Evolutionary conservation across 768 basidiomycete genomes (phyloP).

Genomic region (Gloeostereum incarnatum): DNA sequence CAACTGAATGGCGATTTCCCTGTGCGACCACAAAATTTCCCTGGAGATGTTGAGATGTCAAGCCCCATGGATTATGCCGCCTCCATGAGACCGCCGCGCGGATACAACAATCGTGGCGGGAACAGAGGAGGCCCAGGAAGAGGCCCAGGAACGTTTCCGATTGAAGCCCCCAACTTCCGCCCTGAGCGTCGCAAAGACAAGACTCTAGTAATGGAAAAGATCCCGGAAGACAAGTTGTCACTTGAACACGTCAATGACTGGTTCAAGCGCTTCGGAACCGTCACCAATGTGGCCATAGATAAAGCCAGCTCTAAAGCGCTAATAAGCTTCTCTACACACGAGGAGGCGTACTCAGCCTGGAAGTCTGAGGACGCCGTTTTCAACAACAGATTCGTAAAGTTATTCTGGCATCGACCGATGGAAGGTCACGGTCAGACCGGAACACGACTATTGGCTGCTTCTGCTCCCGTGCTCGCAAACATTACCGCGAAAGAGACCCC

Average conservation of each 20-base stretch:
- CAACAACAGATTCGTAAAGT: slow-evolving; percentile 87
- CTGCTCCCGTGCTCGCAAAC: slow-evolving; percentile 67
- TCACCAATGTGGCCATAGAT: slow-evolving; percentile 90
- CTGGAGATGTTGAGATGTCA: slow-evolving; percentile 21
- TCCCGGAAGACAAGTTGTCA: slow-evolving; percentile 75
- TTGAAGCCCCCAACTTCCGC: slow-evolving; percentile 57
- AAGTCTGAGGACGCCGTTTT: slow-evolving; percentile 94
- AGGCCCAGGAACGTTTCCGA: slow-evolving; percentile 50
- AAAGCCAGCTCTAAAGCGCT: slow-evolving; percentile 65
- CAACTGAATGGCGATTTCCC: too few species aligned
- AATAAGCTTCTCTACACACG: slow-evolving; percentile 78
- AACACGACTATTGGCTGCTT: slow-evolving; percentile 70
- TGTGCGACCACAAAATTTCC: slow-evolving; percentile 7
- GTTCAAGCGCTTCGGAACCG: slow-evolving; percentile 89
- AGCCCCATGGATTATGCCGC: slow-evolving; percentile 17
- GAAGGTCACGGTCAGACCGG: slow-evolving; percentile 83
- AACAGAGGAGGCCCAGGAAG: slow-evolving; percentile 36
- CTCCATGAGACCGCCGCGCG: slow-evolving; percentile 11
- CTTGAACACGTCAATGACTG: slow-evolving; percentile 74
- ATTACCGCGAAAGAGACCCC: slow-evolving; percentile 30
- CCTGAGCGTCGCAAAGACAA: slow-evolving; percentile 62
- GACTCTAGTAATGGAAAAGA: slow-evolving; percentile 90
- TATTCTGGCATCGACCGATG: slow-evolving; percentile 93
- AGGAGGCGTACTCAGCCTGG: slow-evolving; percentile 84
- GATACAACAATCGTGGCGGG: slow-evolving; percentile 22